Evolutionary conservation across 257 asterid species (phyloP).

Genomic region (Sherardia arvensis): DNA sequence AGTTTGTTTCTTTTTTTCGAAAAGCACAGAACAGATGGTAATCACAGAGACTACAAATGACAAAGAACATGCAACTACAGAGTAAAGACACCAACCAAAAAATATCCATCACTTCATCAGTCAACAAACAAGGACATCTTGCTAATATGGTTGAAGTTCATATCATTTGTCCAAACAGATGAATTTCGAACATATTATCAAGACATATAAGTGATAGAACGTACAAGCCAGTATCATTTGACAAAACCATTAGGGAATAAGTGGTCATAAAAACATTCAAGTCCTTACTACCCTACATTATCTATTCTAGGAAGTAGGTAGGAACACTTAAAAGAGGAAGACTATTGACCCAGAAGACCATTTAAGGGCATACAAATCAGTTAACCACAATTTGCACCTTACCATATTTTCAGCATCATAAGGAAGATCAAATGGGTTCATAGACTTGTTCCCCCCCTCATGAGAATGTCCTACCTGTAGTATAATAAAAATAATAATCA

Average conservation of each 20-base stretch:
- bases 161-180: neutral
- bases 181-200: neutral
- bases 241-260: neutral
- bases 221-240: neutral
- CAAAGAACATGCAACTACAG: neutral
- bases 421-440: constrained; percentile 84
- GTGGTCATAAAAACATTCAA: neutral
- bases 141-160: neutral
- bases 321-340: neutral
- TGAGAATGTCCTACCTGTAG: constrained; percentile 41
- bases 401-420: constrained; percentile 50
- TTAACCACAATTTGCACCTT: constrained; percentile 13
- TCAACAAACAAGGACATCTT: neutral
- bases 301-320: neutral
- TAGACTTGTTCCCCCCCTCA: constrained; percentile 34
- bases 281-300: neutral
- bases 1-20: no score
- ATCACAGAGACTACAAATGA: neutral
- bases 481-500: constrained; percentile 5
- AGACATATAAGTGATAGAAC: neutral
- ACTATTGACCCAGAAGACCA: neutral
- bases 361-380: neutral
- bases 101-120: neutral
- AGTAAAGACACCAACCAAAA: neutral
- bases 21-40: neutral